These are phyloP conservation scores for Lachancea mirantina DNA, from an alignment of 805 yeast species.

Conservation along the genomic window DNA sequence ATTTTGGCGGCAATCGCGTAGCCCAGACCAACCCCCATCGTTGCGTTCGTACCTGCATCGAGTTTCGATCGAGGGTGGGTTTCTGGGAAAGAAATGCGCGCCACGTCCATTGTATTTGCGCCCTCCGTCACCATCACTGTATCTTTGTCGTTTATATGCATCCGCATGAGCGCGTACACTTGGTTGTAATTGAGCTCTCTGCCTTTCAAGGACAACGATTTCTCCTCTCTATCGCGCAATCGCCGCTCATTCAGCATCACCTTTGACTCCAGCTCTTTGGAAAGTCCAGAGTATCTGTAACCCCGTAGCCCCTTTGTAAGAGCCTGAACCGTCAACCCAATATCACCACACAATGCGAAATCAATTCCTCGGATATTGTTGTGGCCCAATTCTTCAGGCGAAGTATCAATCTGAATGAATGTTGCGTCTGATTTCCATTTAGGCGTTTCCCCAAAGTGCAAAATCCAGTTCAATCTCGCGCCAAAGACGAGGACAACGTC, in stretches of 20 bases:
- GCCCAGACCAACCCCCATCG: conserved; percentile 72
- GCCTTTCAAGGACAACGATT: too few relatives aligned
- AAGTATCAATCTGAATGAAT: conserved; percentile 51
- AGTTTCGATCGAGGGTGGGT: conserved; percentile 45
- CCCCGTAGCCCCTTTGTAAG: conserved; percentile 25
- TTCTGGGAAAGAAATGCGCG: conserved; percentile 54
- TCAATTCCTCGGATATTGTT: conserved; percentile 32
- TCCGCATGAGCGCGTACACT: conserved; percentile 45
- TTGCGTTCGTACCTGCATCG: conserved; percentile 72
- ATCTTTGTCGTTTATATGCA: conserved; percentile 30
- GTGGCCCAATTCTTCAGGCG: conserved; percentile 47
- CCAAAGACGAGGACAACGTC: conserved; percentile 58
- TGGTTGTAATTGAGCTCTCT: conserved; percentile 42
- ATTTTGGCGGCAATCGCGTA: conserved; percentile 59
- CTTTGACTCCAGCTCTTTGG: conserved; percentile 9
- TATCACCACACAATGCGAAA: conserved; percentile 51
- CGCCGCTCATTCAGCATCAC: conserved; percentile 16
- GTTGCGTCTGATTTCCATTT: conserved; percentile 40
- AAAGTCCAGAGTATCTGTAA: conserved; percentile 12
- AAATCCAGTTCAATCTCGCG: conserved; percentile 66
- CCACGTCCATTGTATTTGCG: conserved; percentile 72
- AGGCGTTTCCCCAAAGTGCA: conserved; percentile 58
- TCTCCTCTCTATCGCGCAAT: conserved; percentile 30
- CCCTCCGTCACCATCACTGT: conserved; percentile 55
- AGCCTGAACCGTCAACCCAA: conserved; percentile 35